These are phyloP conservation scores for Panellus pusillus DNA, from an alignment of 768 basidiomycete species.

Conservation along the genomic window DNA sequence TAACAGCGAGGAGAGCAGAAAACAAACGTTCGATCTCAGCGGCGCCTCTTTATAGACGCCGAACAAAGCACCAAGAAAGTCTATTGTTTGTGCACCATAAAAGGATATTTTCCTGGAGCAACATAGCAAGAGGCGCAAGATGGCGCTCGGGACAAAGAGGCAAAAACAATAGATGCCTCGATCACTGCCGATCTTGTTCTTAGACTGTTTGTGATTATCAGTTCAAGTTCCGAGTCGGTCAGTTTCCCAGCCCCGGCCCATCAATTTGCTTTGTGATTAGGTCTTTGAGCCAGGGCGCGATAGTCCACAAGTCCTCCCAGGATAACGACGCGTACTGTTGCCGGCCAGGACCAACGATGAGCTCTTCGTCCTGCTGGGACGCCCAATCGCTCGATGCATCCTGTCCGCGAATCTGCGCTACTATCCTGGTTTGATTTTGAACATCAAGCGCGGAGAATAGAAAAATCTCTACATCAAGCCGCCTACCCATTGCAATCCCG, in stretches of 20 bases:
- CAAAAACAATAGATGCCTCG: constrained; percentile 18
- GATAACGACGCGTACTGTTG: constrained; percentile 70
- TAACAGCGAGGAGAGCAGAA: constrained; percentile 20
- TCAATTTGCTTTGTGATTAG: constrained; percentile 62
- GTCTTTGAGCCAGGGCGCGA: constrained; percentile 81
- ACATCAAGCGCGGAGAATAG: constrained; percentile 5
- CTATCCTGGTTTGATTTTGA: constrained; percentile 44
- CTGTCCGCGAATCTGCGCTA: constrained; percentile 55
- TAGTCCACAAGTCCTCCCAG: constrained; percentile 65
- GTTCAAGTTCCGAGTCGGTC: constrained; percentile 6
- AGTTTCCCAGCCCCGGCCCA: constrained; percentile 71
- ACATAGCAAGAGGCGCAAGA: constrained; percentile 8
- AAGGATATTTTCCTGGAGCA: constrained; percentile 14
- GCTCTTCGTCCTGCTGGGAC: constrained; percentile 48
- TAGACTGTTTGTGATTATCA: constrained; percentile 4
- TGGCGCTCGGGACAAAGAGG: constrained; percentile 3
- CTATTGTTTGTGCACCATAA: constrained; percentile 16
- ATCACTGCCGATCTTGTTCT: constrained; percentile 10
- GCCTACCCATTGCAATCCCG: constrained; percentile 73
- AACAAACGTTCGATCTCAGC: constrained; percentile 18
- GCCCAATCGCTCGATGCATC: constrained; percentile 34
- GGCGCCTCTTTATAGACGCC: constrained; percentile 2
- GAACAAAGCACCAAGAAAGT: constrained; percentile 12
- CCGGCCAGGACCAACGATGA: constrained; percentile 47
- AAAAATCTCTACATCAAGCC: constrained; percentile 54